Evolutionary conservation across 2,329 filamentous ascomycete species (phyloP).

Genomic region (Calonectria montana): DNA sequence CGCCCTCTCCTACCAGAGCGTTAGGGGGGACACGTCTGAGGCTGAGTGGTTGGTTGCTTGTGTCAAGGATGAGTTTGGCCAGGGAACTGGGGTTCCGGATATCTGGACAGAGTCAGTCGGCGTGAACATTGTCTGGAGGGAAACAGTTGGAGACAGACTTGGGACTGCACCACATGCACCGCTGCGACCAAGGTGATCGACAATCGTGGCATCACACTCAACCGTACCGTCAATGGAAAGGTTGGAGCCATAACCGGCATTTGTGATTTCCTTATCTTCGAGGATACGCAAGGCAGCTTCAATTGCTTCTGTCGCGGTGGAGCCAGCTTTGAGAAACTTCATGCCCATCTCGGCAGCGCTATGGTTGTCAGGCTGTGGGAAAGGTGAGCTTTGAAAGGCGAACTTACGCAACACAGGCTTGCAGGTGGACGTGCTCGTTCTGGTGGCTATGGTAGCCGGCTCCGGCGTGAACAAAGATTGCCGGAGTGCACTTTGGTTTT

Average conservation of each 20-base stretch:
- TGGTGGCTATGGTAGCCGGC: conserved; percentile 91
- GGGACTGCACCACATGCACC: conserved; percentile 92
- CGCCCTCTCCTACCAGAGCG: conserved; percentile 86
- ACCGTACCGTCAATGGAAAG: conserved; percentile 89
- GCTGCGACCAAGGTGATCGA: conserved; percentile 91
- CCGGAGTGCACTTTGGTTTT: conserved; percentile 61
- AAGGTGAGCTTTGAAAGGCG: neutral
- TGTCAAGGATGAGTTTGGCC: conserved; percentile 84
- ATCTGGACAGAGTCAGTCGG: conserved; percentile 62
- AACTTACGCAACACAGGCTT: conserved; percentile 87
- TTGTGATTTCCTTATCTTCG: conserved; percentile 96
- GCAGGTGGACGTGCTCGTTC: conserved; percentile 86
- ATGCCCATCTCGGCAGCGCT: conserved; percentile 90
- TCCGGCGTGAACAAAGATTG: conserved; percentile 95
- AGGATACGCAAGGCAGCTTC: conserved; percentile 89
- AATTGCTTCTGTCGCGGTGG: conserved; percentile 86
- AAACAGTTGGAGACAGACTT: conserved; percentile 68
- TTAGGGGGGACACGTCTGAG: conserved; percentile 93
- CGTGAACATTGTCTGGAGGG: neutral
- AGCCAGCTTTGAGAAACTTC: conserved; percentile 81
- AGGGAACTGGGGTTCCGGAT: conserved; percentile 93
- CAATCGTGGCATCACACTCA: conserved; percentile 93
- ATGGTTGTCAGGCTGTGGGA: conserved; percentile 19
- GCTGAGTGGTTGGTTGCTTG: conserved; percentile 80
- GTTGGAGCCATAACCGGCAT: conserved; percentile 96